Base-by-base conservation (phyloP, 2,329 filamentous ascomycete genomes). In the Exophiala spinifera region DNA sequence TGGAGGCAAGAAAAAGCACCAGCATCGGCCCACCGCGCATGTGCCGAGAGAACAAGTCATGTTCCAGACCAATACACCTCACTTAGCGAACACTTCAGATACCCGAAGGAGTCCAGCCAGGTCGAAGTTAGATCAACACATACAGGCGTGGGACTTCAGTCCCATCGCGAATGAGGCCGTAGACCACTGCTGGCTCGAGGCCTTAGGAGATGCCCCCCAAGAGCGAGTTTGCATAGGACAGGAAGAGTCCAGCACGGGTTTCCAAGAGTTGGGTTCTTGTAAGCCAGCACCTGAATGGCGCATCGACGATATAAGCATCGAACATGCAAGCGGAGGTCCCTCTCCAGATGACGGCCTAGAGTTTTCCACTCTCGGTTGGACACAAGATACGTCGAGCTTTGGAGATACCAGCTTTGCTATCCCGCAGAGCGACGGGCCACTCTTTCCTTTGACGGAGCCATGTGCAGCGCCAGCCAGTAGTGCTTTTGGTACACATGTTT, bases 1-100 rank as follows among this genome's bases (percentile, higher is more conserved):
- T 25, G 37, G n/a, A 39, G 44, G 20, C 10, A 49, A 45, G 49
- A 51, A 51, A 13, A n/a, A 33, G 20, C 17, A 19, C 25, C 40
- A 31, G 14, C 49, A 45, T n/a, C 19, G 15, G 15, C 3, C 19
- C 49, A 10, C 21, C 13, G 39, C 21, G 14, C 21, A 51, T 15
- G 4, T 28, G 33, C 3, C 44, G 19, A 25, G 17, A 14, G 14
- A 42, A 42, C 39, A 19, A 31, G 17, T 17, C n/a, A n/a, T 48
- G 15, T 19, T 20, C 15, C 28, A 14, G 21, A 39, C 20, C 17
- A 20, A n/a, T 10, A 34, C 15, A 4, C 19, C 17, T 48, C 49
- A 19, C 23, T 40, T 13, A 19, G 17, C 36, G 11, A 23, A 34
- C 7, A 4, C 31, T 17, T 33, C 50, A 7, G 47, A 34, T n/a